These are phyloP conservation scores for Suhomyces bribrorum DNA, from an alignment of 1,139 yeast species.

Conservation along the genomic window DNA sequence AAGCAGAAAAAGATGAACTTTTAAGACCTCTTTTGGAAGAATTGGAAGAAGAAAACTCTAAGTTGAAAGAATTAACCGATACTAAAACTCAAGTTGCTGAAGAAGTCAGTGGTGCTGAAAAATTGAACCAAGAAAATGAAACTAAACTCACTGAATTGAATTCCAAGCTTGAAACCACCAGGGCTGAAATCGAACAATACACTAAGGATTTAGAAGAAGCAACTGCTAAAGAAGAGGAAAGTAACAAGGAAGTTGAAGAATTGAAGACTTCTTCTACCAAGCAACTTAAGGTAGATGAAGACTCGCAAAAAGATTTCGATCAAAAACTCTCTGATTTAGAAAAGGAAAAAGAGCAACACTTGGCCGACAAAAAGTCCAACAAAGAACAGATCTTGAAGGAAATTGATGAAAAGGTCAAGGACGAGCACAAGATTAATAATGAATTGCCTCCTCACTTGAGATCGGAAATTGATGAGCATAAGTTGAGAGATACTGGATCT, in stretches of 20 bases:
- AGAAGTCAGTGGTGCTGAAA: conserved; percentile 38
- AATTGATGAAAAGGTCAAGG: conserved; percentile 39
- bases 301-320: conserved; percentile 30
- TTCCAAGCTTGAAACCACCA: conserved; percentile 39
- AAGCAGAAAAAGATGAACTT: conserved; percentile 46
- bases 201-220: conserved; percentile 36
- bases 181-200: conserved; percentile 37
- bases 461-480: conserved; percentile 42
- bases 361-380: conserved; percentile 30
- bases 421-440: conserved; percentile 46
- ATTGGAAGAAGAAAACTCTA: conserved; percentile 39
- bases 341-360: conserved; percentile 31
- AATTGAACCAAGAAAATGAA: conserved; percentile 36
- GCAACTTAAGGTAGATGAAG: conserved; percentile 28
- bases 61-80: conserved; percentile 41
- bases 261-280: conserved; percentile 28
- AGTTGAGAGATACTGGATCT: conserved; percentile 43
- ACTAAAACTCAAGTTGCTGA: conserved; percentile 38
- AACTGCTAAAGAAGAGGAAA: conserved; percentile 32
- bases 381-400: conserved; percentile 36
- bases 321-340: conserved; percentile 32
- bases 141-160: conserved; percentile 38
- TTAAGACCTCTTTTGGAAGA: conserved; percentile 45
- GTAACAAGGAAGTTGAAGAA: conserved; percentile 34
- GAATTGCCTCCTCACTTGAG: conserved; percentile 57